Base-by-base conservation (phyloP, 805 yeast genomes). In the Ogataea philodendri region DNA sequence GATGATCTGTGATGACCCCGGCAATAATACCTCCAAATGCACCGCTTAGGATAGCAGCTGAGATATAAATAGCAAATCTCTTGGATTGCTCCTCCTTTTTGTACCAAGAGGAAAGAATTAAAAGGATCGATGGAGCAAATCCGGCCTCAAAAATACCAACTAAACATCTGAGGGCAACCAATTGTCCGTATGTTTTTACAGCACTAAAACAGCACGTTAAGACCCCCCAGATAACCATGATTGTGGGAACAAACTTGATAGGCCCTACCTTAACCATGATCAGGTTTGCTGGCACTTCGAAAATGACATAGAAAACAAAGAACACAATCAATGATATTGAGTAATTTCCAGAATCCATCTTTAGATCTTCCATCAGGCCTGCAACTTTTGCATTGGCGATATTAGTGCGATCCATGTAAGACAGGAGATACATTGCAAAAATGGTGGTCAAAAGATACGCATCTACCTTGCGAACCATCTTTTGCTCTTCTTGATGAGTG, bases 371-470 rank as follows among this genome's bases (percentile, higher is more conserved):
- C 18, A 24, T 30, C 41, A 41, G 16, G n/a, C 44, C 44, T 2
- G 44, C 44, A 15, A 35, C 38, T 14, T 41, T 37, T 10, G 42
- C 45, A 26, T 41, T 41, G 5, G 42, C 81, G 34, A 76, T 73
- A 48, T 76, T 76, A 8, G 79, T 70, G 39, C 74, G 65, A 54
- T 76, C 82, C 44, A 76, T 57, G 35, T 66, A 66, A 3, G 76
- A 67, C 29, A 70, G 55, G 31, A 73, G 62, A 48, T 71, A 73
- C 30, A 70, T 54, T 30, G 40, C 41, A 22, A 47, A 41, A 30
- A 40, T 17, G 37, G 51, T 41, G 22, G 30, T 41, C 17, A 48
- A 24, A 9, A 51, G 26, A 15, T 37, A 35, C 15, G 41, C 31
- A 23, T 51, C 55, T 5, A 48, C 24, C 23, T 48, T 49, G 22